Evolutionary conservation across 371 early-diverging fungal genomes (phyloP).

Genomic region (Syncephalastrum racemosum): DNA sequence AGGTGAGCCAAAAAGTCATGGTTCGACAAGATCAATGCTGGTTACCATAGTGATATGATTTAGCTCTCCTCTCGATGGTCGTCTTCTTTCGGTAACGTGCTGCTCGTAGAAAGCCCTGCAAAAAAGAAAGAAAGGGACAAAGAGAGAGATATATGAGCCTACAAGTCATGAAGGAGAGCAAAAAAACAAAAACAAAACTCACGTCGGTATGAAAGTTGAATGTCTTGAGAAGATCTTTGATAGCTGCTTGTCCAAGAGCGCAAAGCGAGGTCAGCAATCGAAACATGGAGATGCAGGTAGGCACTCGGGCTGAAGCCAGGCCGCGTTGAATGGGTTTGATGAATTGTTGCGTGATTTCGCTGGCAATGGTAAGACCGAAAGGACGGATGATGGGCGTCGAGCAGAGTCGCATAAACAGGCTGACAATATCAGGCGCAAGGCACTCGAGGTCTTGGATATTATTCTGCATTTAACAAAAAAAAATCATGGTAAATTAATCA

Average conservation of each 20-base stretch:
- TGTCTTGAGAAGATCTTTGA: slow-evolving; percentile 36
- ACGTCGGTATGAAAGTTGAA: slow-evolving; percentile 54
- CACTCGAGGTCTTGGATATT: slow-evolving; percentile 45
- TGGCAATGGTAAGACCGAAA: slow-evolving; percentile 32
- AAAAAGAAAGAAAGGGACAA: too few relatives aligned
- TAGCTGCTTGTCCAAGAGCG: slow-evolving; percentile 36
- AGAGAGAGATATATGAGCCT: too few relatives aligned
- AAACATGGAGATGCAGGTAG: slow-evolving; percentile 41
- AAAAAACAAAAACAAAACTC: slow-evolving; percentile 5
- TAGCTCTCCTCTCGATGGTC: slow-evolving; percentile 35
- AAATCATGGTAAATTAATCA: too few relatives aligned
- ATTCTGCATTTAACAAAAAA: too few relatives aligned
- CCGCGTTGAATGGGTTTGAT: slow-evolving; percentile 90
- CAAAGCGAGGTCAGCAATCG: slow-evolving; percentile 37
- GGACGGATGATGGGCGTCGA: slow-evolving; percentile 48
- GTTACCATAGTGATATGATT: slow-evolving; percentile 42
- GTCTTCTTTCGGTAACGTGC: slow-evolving; percentile 43
- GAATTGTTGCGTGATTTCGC: slow-evolving; percentile 18
- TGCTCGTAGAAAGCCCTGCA: slow-evolving; percentile 43
- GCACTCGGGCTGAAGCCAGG: slow-evolving; percentile 66
- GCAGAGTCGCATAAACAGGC: slow-evolving; percentile 40
- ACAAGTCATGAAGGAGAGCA: too few relatives aligned
- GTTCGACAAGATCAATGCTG: neutral
- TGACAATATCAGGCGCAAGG: slow-evolving; percentile 41
- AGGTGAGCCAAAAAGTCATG: neutral